A percentile compares a stretch with the other conserved stretches of the same genome.
phyloP scores from a whole-genome alignment of 139 green algal genomes.

The Chloropicon primus region DNA sequence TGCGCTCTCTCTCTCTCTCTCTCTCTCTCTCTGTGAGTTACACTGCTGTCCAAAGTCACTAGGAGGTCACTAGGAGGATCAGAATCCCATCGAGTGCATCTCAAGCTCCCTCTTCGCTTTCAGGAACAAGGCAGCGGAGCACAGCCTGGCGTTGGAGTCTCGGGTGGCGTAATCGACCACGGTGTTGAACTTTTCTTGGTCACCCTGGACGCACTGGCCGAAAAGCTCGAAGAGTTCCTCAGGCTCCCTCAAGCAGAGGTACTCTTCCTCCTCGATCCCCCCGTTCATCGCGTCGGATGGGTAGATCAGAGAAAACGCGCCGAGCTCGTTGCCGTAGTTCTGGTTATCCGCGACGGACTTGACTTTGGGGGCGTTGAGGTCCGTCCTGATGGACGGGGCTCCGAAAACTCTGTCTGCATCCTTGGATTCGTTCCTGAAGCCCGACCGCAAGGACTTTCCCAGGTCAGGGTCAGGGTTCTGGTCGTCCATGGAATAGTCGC shows the following conservation, averaged over 20 bases:
- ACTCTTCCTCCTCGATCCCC: constrained; percentile 43
- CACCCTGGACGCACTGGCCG: background rate
- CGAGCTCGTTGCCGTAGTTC: constrained; percentile 59
- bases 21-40: no score
- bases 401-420: constrained; percentile 28
- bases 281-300: constrained; percentile 33
- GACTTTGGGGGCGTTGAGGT: constrained; percentile 25
- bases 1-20: no score
- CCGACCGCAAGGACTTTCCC: constrained; percentile 46
- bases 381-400: constrained; percentile 38
- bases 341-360: constrained; percentile 31
- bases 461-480: constrained; percentile 20
- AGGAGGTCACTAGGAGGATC: background rate
- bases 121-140: background rate
- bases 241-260: background rate
- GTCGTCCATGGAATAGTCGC: constrained; percentile 24
- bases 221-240: background rate
- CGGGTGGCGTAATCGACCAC: background rate
- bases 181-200: background rate
- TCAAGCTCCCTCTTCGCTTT: background rate
- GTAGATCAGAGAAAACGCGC: constrained; percentile 36
- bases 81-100: background rate
- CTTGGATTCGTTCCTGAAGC: constrained; percentile 34
- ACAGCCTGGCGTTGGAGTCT: background rate
- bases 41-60: no score